phyloP scores from a whole-genome alignment of 2,329 filamentous ascomycete genomes.

The Aulographum hederae region DNA sequence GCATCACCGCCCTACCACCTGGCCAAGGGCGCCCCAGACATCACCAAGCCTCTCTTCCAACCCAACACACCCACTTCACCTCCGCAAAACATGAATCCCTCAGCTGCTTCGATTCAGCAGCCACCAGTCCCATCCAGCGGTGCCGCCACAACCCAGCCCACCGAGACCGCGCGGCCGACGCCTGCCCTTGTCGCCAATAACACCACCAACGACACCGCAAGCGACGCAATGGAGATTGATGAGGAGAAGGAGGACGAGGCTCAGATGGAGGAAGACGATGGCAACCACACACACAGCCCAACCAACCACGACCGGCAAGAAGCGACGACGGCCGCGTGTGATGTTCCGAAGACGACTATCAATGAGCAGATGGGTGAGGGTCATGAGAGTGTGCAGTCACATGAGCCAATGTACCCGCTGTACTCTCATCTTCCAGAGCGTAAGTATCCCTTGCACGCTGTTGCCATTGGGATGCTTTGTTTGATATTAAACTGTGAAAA shows the following conservation, averaged over 20 bases:
- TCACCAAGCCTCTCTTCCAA: constrained; percentile 17
- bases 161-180: background rate
- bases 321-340: constrained; percentile 18
- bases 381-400: too few relatives aligned
- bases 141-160: background rate
- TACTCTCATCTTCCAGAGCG: too few relatives aligned
- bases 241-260: background rate
- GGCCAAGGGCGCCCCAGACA: constrained; percentile 18
- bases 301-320: constrained; percentile 22
- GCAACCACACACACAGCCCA: constrained; percentile 12
- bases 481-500: too few relatives aligned
- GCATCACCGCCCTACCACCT: constrained; percentile 23
- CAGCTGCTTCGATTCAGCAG: too few relatives aligned
- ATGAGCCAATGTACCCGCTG: too few relatives aligned
- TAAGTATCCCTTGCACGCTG: too few relatives aligned
- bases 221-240: background rate
- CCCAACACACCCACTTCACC: constrained; percentile 30
- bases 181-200: too few relatives aligned
- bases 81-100: constrained; percentile 27
- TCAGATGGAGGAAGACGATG: constrained; percentile 8
- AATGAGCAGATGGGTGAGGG: constrained; percentile 11
- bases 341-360: constrained; percentile 2
- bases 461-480: too few relatives aligned
- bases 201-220: too few relatives aligned
- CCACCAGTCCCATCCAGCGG: constrained; percentile 6